These are phyloP conservation scores for Plasmopara muralis DNA, from an alignment of 352 stramenopile genomes.

Conservation along the genomic window DNA sequence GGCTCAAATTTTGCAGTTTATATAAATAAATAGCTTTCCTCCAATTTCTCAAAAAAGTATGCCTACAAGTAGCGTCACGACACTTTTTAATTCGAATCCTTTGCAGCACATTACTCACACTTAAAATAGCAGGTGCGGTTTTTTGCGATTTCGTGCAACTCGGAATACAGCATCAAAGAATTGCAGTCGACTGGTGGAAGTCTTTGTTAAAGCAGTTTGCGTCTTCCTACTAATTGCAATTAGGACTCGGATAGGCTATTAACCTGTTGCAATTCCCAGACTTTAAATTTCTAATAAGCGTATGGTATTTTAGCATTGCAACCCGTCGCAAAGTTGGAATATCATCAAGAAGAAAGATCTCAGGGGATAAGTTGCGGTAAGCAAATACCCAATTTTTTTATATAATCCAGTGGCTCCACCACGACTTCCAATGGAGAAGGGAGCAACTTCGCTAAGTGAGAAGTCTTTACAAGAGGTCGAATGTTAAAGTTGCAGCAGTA, in stretches of 20 bases:
- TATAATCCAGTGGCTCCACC: too few species aligned
- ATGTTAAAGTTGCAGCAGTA: too few species aligned
- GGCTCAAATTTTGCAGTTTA: too few species aligned
- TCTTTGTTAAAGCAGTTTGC: constrained; percentile 42
- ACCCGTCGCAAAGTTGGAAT: constrained; percentile 12
- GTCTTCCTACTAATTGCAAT: constrained; percentile 38
- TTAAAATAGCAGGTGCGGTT: constrained; percentile 11
- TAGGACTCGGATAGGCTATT: constrained; percentile 40
- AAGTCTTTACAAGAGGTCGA: too few species aligned
- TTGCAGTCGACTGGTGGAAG: constrained; percentile 15
- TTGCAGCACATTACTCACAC: not conserved
- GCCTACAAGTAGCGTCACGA: constrained; percentile 8
- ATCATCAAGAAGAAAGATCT: too few species aligned
- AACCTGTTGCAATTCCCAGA: constrained; percentile 55
- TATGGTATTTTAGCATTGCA: constrained; percentile 14
- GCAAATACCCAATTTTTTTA: constrained; percentile 11
- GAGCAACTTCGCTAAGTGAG: too few species aligned
- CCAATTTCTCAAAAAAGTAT: not conserved
- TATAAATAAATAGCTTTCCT: not conserved
- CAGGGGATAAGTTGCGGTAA: constrained; percentile 39
- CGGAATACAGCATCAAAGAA: constrained; percentile 4
- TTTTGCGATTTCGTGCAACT: constrained; percentile 7
- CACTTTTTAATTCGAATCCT: constrained; percentile 19
- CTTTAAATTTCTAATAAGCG: constrained; percentile 39
- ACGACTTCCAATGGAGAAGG: too few species aligned